A percentile compares a stretch with the other conserved stretches of the same genome.
Evolutionary conservation across 2,329 filamentous ascomycete species (phyloP).

Genomic region (Xylaria digitata): DNA sequence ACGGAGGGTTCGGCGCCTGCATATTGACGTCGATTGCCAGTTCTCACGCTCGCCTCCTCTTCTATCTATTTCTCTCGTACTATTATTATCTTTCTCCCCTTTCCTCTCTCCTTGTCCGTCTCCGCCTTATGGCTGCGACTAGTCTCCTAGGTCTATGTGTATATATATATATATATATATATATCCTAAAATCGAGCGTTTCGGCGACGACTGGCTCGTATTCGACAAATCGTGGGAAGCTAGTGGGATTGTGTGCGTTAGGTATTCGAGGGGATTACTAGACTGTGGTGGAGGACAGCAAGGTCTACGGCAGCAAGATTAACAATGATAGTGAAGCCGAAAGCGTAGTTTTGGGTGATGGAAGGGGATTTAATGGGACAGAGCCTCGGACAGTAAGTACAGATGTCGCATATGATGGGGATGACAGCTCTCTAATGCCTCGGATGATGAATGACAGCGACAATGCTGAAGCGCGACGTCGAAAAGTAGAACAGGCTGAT

Average conservation of each 20-base stretch:
- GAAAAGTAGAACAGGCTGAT: slow-evolving; percentile 44
- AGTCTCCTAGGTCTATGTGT: slow-evolving; percentile 25
- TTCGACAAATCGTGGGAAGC: slow-evolving; percentile 26
- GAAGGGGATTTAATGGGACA: slow-evolving; percentile 28
- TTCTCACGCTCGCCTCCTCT: slow-evolving; percentile 30
- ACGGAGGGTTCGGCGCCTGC: slow-evolving; percentile 62
- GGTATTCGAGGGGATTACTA: slow-evolving; percentile 28
- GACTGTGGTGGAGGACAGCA: slow-evolving; percentile 30
- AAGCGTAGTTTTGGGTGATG: slow-evolving; percentile 25
- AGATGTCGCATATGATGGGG: slow-evolving; percentile 39
- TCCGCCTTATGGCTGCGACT: slow-evolving; percentile 26
- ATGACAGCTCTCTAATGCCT: slow-evolving; percentile 32
- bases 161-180: slow-evolving; percentile 32
- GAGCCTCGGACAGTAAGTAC: slow-evolving; percentile 31
- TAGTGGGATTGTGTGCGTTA: slow-evolving; percentile 22
- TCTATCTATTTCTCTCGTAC: slow-evolving; percentile 36
- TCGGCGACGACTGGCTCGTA: slow-evolving; percentile 28
- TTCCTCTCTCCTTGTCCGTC: slow-evolving; percentile 2
- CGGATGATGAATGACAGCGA: slow-evolving; percentile 35
- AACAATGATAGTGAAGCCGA: slow-evolving; percentile 11
- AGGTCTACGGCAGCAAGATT: slow-evolving; percentile 27
- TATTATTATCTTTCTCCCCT: slow-evolving; percentile 23
- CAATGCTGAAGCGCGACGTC: slow-evolving; percentile 48
- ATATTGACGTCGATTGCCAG: slow-evolving; percentile 51
- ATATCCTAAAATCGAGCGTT: slow-evolving; percentile 37